Evolutionary conservation across 331 rosid species (phyloP).

Genomic region (Pyracantha coccinea): DNA sequence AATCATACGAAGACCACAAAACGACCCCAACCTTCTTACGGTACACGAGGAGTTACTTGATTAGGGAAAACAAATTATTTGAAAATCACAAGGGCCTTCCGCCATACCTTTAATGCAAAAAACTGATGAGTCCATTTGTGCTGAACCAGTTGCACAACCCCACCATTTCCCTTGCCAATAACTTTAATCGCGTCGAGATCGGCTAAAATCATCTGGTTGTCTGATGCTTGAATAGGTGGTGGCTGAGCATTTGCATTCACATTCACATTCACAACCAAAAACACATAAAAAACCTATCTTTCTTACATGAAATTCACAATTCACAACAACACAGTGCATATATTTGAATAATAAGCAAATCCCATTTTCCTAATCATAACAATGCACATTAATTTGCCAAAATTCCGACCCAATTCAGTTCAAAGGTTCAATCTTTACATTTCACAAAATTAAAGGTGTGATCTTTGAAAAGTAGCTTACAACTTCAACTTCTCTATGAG

Average conservation of each 20-base stretch:
- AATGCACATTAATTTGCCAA: neutral
- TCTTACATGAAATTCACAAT: neutral
- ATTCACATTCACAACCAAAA: neutral
- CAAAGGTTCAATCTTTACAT: neutral
- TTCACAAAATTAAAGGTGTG: neutral
- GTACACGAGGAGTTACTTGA: neutral
- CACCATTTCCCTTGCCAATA: constrained; percentile 95
- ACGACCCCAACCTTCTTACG: neutral
- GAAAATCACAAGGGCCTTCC: neutral
- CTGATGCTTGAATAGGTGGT: constrained; percentile 80
- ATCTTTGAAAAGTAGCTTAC: constrained; percentile 24
- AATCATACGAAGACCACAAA: too few species aligned
- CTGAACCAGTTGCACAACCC: constrained; percentile 90
- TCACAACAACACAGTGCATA: neutral
- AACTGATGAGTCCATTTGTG: constrained; percentile 99
- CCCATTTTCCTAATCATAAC: neutral
- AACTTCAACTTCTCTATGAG: constrained; percentile 64
- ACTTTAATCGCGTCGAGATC: constrained; percentile 80
- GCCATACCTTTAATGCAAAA: constrained; percentile 90
- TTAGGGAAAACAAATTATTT: neutral
- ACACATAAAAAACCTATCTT: neutral
- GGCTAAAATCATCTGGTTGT: constrained; percentile 65
- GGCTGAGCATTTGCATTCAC: constrained; percentile 46
- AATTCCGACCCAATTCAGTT: neutral
- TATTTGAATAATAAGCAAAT: neutral